These are phyloP conservation scores for Agapanthus africanus DNA, from an alignment of 106 monocot species.

Conservation along the genomic window DNA sequence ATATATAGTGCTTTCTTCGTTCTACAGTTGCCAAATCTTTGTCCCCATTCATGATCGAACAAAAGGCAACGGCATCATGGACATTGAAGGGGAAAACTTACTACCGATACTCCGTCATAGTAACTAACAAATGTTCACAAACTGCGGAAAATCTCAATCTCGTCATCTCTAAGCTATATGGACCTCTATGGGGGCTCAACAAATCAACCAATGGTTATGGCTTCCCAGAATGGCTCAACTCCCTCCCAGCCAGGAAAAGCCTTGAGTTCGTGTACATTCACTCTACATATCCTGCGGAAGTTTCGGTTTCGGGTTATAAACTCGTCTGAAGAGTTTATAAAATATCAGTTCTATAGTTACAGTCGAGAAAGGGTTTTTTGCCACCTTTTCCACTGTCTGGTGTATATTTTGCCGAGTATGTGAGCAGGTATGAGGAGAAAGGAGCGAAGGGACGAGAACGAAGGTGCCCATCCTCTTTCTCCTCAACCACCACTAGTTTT, in stretches of 20 bases:
- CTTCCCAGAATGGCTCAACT: constrained; percentile 45
- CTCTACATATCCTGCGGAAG: constrained; percentile 36
- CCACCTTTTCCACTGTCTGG: constrained; percentile 8
- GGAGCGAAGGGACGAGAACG: constrained; percentile 46
- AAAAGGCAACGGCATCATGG: constrained; percentile 58
- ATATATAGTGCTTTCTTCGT: too few relatives aligned
- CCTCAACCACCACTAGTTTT: constrained; percentile 9
- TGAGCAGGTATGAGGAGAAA: constrained; percentile 33
- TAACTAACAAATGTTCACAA: constrained; percentile 57
- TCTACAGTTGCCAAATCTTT: constrained; percentile 19
- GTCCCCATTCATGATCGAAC: constrained; percentile 38
- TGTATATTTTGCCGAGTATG: constrained; percentile 8
- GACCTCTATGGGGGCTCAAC: constrained; percentile 52
- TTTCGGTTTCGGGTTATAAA: constrained; percentile 41
- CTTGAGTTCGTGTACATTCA: constrained; percentile 69
- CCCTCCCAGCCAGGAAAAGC: constrained; percentile 58
- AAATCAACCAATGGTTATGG: constrained; percentile 38
- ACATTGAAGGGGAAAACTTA: constrained; percentile 31
- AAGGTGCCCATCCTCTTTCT: constrained; percentile 67
- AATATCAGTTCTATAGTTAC: background rate
- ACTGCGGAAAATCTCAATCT: constrained; percentile 43
- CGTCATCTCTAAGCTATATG: constrained; percentile 43
- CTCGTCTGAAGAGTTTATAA: constrained; percentile 27
- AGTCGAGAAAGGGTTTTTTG: constrained; percentile 18
- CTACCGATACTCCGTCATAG: constrained; percentile 41